Evolutionary conservation across 176 grass and related monocot genomes (phyloP).

Genomic region (Pontederia paniculata): DNA sequence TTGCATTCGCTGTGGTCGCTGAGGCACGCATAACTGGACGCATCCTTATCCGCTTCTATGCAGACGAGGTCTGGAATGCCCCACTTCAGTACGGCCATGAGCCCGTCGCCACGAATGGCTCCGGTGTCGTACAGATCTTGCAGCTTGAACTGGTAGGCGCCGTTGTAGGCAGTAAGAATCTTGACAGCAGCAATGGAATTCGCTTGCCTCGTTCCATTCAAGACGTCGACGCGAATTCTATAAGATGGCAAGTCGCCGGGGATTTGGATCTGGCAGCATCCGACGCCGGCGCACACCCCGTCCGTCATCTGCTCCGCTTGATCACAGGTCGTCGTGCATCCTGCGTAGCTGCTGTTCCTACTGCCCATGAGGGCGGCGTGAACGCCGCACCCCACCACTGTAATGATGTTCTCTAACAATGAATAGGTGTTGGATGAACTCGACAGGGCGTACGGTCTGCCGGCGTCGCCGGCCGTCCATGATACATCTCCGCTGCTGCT

Average conservation of each 20-base stretch:
- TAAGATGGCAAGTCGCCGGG: constrained; percentile 1
- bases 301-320: background rate
- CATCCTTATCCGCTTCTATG: background rate
- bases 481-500: too few relatives aligned
- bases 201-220: background rate
- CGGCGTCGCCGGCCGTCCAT: background rate
- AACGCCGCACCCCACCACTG: constrained; percentile 7
- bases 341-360: background rate
- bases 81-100: constrained; percentile 25
- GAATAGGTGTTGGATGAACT: background rate
- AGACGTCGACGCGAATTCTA: background rate
- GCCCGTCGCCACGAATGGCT: background rate
- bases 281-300: constrained; percentile 15
- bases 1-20: constrained; percentile 27
- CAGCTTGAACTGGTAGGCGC: background rate
- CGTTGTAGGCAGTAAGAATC: constrained; percentile 4
- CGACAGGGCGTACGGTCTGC: constrained; percentile 10
- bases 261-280: constrained; percentile 18
- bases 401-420: constrained; percentile 12
- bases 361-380: background rate
- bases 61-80: constrained; percentile 12
- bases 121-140: background rate
- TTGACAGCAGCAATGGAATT: background rate
- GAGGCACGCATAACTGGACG: constrained; percentile 11
- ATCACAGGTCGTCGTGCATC: constrained; percentile 21